These are phyloP conservation scores for Solanum pinnatisectum DNA, from an alignment of 257 asterid genomes.

Conservation along the genomic window DNA sequence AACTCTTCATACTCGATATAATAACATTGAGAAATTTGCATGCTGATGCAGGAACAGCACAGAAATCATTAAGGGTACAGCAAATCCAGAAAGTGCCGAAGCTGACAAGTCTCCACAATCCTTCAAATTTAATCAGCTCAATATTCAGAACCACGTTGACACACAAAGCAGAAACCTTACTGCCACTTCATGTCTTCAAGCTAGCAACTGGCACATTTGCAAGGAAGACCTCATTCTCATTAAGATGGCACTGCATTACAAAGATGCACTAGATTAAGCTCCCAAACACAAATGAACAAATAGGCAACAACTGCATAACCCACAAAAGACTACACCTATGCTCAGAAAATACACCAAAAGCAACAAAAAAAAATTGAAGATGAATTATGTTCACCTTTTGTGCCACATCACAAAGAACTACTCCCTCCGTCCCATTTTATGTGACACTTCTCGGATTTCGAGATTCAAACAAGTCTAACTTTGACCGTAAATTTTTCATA, in stretches of 20 bases:
- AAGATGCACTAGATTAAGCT: neutral
- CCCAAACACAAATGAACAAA: neutral
- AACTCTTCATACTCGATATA: neutral
- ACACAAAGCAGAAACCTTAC: neutral
- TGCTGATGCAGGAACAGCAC: neutral
- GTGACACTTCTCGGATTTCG: too few species aligned
- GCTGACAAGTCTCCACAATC: neutral
- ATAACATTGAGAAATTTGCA: neutral
- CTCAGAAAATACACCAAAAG: neutral
- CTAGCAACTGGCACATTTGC: neutral
- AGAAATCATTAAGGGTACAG: neutral
- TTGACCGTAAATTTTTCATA: too few species aligned
- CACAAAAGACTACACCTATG: neutral
- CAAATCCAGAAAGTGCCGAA: neutral
- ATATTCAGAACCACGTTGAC: neutral
- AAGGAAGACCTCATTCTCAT: neutral
- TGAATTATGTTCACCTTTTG: neutral
- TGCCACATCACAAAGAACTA: neutral
- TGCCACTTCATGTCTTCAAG: neutral
- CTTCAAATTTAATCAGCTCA: neutral
- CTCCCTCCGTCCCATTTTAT: too few species aligned
- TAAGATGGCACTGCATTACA: constrained; percentile 8
- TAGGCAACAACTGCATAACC: neutral
- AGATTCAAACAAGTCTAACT: too few species aligned
- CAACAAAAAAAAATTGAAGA: neutral